Base-by-base conservation (phyloP, 768 basidiomycete genomes). In the Phanerochaete carnosa region DNA sequence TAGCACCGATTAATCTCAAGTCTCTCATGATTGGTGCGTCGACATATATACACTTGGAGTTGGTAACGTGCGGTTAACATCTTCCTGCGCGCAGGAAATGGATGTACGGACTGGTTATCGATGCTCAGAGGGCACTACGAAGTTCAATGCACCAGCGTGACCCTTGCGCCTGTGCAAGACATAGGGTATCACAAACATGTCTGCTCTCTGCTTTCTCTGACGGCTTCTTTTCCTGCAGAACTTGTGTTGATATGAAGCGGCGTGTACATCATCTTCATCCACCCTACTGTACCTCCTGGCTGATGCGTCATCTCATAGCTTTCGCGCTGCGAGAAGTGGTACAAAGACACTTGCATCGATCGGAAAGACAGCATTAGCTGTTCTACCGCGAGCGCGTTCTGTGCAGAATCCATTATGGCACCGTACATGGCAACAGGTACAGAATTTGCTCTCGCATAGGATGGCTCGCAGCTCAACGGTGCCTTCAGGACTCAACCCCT, bases 361-460 rank as follows among this genome's bases (percentile, higher is more conserved):
- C 65, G 69, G 19, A 72, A 72, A 59, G 82, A 83, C 62, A 58
- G 65, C 13, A 75, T 80, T 26, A 68, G 66, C 35, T 84, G 82
- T 64, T 37, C 45, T 15, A 77, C 75, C 16, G 79, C 79, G 2
- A 51, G 64, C 43, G n/a, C 22, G 1, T 80, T 78, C 68, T 83
- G 81, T 64, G 51, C 45, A 1, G 39, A 59, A 9, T 55, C 63
- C 26, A 55, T 79, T 26, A n/a, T 28, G 1, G 52, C 12, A 0
- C 70, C 71, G 0, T 75, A 72, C 58, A 25, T 60, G n/a, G 45
- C 59, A 7, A 71, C 67, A 0, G 76, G 75, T 77, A 63, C 25
- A 53, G 30, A 6, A 19, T 32, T 91, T 68, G 88, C 91, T n/a
- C n/a, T 65, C 80, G 90, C 52, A n/a, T n/a, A n/a, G n/a, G 85